Base-by-base conservation (phyloP, 2,329 filamentous ascomycete species). In the Blastomyces gilchristii region DNA sequence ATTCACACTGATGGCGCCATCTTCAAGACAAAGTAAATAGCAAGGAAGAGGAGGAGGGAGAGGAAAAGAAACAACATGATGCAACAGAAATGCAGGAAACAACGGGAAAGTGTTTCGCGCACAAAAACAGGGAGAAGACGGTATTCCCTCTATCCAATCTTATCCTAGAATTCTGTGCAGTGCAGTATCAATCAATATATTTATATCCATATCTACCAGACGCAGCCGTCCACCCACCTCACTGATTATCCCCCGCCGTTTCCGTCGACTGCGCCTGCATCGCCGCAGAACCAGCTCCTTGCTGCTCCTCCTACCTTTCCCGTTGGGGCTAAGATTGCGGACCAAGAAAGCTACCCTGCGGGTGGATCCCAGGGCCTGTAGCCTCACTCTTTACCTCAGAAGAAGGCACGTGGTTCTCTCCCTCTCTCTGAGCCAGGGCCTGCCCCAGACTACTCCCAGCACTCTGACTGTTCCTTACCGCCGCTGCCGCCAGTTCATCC, bases 401-500 rank as follows among this genome's bases (percentile, higher is more conserved):
- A 37, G 50, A 31, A 54, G 28, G 14, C 14, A 54, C 18, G 2
- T 54, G 50, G 8, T 16, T 7, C 28, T 54, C 25, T 9, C 31
- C 28, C 16, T 34, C 28, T 18, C 50, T 37, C 28, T 34, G 50
- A 22, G 4, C n/a, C 47, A 11, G 22, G 3, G 12, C 47, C 11
- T n/a, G 47, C 0, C 9, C 47, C 47, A n/a, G 25, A 25, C n/a
- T 50, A 25, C 22, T 25, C n/a, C 47, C 47, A 50, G 8, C 47
- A 43, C 39, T 11, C 37, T 43, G 43, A 18, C 47, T 52, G 16
- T 34, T 28, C 28, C n/a, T 34, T 22, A 12, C 47, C 18, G 58
- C 25, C 12, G 41, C 47, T 18, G 69, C 63, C 22, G 71, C 67
- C 53, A 72, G 64, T 5, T 73, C 73, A 64, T 75, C 73, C 66